These are phyloP conservation scores for Agroathelia rolfsii DNA, from an alignment of 1,284 basidiomycete genomes.

Conservation along the genomic window DNA sequence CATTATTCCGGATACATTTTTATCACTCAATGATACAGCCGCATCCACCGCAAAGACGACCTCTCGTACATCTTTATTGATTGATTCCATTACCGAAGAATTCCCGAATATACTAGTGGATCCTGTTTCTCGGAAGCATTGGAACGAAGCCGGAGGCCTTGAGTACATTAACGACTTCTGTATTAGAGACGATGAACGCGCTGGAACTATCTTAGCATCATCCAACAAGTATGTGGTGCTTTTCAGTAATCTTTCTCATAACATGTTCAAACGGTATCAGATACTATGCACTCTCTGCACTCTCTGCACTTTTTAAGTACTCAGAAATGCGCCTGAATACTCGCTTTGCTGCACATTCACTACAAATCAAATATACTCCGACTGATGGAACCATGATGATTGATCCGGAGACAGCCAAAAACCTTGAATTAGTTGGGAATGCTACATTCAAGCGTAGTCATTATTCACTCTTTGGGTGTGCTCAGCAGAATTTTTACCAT, in stretches of 20 bases:
- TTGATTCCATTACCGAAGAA: slow-evolving; percentile 67
- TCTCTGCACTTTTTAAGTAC: slow-evolving; percentile 78
- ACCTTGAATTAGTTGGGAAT: slow-evolving; percentile 82
- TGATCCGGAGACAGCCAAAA: slow-evolving; percentile 76
- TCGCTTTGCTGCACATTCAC: slow-evolving; percentile 58
- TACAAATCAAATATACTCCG: slow-evolving; percentile 74
- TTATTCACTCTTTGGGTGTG: slow-evolving; percentile 69
- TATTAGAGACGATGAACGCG: slow-evolving; percentile 66
- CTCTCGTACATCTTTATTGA: slow-evolving; percentile 45
- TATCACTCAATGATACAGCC: slow-evolving; percentile 42
- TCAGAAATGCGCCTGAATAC: slow-evolving; percentile 58
- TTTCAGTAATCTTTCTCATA: slow-evolving; percentile 1
- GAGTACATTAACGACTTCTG: slow-evolving; percentile 70
- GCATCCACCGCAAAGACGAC: slow-evolving; percentile 36
- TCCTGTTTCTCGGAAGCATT: slow-evolving; percentile 65
- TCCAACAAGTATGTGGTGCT: slow-evolving; percentile 57
- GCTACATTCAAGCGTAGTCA: slow-evolving; percentile 50
- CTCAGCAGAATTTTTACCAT: slow-evolving; percentile 2
- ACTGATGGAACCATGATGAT: slow-evolving; percentile 89
- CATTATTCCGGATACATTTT: slow-evolving; percentile 71
- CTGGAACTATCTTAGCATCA: slow-evolving; percentile 63
- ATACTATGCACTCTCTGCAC: slow-evolving; percentile 81
- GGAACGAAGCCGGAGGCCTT: slow-evolving; percentile 76
- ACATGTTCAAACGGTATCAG: slow-evolving; percentile 27
- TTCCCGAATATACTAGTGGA: slow-evolving; percentile 60